Evolutionary conservation across 1,139 yeast species (phyloP).

Genomic region (Protomyces inouyei): DNA sequence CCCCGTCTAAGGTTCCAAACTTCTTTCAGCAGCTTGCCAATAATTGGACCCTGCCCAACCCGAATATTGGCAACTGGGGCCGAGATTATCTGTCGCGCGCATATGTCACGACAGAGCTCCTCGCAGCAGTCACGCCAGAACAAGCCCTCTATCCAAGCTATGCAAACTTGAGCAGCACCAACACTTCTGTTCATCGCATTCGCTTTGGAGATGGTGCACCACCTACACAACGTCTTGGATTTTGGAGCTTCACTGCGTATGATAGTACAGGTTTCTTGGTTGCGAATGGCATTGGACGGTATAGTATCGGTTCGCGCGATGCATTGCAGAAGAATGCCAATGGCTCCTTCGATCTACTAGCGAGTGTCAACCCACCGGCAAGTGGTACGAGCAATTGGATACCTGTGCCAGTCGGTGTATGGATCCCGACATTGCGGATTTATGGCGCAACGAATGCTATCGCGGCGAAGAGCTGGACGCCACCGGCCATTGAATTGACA

Average conservation of each 20-base stretch:
- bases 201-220: neutral
- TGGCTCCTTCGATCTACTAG: neutral
- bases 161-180: neutral
- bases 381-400: neutral
- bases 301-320: neutral
- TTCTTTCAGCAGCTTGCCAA: neutral
- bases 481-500: neutral
- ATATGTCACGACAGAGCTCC: neutral
- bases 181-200: neutral
- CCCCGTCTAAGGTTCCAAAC: neutral
- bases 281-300: neutral
- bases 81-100: neutral
- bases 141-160: neutral
- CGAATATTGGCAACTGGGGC: neutral
- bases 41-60: neutral
- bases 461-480: neutral
- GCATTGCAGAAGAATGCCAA: neutral
- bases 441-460: neutral
- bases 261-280: neutral
- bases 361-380: neutral
- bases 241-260: constrained; percentile 1
- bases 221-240: neutral
- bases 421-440: neutral
- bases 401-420: neutral
- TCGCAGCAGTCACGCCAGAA: neutral